Evolutionary conservation across 2,329 filamentous ascomycete genomes (phyloP).

Genomic region (Arthroderma sp.): DNA sequence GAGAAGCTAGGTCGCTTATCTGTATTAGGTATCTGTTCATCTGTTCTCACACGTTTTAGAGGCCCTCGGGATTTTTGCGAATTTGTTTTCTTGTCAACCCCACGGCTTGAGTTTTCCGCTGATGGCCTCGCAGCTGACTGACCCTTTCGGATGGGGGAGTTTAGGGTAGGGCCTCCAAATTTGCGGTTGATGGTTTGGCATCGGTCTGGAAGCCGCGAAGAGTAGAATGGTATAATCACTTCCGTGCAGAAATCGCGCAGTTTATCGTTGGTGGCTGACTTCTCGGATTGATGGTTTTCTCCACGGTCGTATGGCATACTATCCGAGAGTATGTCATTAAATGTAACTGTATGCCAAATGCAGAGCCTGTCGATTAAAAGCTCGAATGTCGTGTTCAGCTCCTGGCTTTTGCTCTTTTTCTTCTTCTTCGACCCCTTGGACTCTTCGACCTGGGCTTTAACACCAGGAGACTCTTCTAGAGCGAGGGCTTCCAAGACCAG

Average conservation of each 20-base stretch:
- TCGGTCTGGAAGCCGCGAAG: constrained; percentile 33
- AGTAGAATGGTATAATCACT: constrained; percentile 38
- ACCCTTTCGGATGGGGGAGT: constrained; percentile 24
- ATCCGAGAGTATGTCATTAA: constrained; percentile 17
- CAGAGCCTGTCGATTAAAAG: constrained; percentile 36
- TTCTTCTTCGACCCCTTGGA: constrained; percentile 8
- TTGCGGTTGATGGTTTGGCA: constrained; percentile 35
- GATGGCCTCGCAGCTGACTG: constrained; percentile 20
- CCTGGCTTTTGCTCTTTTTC: constrained; percentile 10
- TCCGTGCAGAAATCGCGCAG: constrained; percentile 38
- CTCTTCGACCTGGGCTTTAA: constrained; percentile 10
- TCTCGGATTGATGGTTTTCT: constrained; percentile 18
- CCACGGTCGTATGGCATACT: constrained; percentile 18
- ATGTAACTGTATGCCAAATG: constrained; percentile 38
- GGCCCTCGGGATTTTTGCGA: constrained; percentile 15
- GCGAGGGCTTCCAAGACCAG: constrained; percentile 35
- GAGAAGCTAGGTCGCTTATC: constrained; percentile 23
- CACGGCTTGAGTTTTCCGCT: constrained; percentile 18
- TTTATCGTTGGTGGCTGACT: constrained; percentile 29
- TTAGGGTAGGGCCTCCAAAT: constrained; percentile 30
- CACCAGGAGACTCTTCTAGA: constrained; percentile 21
- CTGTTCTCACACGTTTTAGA: constrained; percentile 32
- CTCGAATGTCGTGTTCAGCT: constrained; percentile 33
- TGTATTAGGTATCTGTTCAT: constrained; percentile 25
- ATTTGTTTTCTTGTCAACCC: constrained; percentile 19